These are phyloP conservation scores for Pythium brassicae DNA, from an alignment of 352 stramenopile genomes.

Conservation along the genomic window DNA sequence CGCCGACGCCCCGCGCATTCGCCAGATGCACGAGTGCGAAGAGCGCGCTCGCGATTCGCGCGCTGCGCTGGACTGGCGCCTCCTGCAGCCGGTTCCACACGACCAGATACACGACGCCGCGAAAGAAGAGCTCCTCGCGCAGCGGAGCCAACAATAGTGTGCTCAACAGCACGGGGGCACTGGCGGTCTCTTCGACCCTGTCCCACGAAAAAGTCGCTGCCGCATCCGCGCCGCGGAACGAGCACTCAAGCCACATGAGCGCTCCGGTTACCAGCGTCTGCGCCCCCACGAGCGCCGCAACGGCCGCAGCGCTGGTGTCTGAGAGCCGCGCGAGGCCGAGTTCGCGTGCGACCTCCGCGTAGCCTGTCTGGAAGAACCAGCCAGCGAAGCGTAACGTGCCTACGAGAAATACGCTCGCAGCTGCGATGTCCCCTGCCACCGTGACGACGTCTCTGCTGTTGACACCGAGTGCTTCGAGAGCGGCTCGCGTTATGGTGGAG, in stretches of 20 bases:
- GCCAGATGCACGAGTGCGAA: constrained; percentile 51
- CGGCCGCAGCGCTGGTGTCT: neutral
- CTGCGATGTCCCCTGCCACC: constrained; percentile 1
- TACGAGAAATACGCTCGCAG: constrained; percentile 19
- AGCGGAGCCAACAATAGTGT: constrained; percentile 36
- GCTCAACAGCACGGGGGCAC: constrained; percentile 15
- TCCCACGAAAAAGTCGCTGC: neutral
- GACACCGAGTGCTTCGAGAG: neutral
- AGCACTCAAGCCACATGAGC: constrained; percentile 2
- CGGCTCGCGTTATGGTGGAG: constrained; percentile 10
- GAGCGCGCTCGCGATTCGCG: constrained; percentile 24
- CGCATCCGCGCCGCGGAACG: constrained; percentile 10
- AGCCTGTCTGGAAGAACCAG: constrained; percentile 28
- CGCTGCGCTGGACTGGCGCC: constrained; percentile 16
- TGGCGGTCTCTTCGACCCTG: constrained; percentile 9
- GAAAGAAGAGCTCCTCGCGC: constrained; percentile 67
- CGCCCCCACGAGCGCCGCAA: neutral
- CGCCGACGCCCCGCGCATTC: constrained; percentile 23
- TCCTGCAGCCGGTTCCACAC: constrained; percentile 34
- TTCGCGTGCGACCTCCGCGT: neutral
- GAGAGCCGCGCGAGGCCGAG: constrained; percentile 1
- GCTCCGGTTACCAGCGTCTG: neutral
- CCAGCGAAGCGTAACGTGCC: constrained; percentile 24
- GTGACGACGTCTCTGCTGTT: neutral
- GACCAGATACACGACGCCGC: constrained; percentile 41